Evolutionary conservation across 306 rosid genomes (phyloP), one percentile per base, ranked within the genome.

Genomic region (Acacia confusa): DNA sequence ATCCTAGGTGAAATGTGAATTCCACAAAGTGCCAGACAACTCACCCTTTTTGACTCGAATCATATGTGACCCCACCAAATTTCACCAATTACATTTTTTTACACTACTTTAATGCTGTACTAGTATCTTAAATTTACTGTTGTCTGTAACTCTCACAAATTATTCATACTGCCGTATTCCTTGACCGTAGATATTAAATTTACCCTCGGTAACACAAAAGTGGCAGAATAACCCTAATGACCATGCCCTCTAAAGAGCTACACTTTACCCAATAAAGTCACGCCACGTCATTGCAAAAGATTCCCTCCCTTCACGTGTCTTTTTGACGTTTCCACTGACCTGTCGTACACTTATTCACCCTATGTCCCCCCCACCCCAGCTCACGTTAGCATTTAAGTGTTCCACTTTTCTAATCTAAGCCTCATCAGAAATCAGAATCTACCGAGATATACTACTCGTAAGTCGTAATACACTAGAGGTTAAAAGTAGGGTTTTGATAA

Each of bases 221-320:
- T 19, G 19, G 10, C 27, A 20, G 66, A 71, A 72, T 16, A 9
- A 22, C 45, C 81, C 63, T 73, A 78, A 44, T 74, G 24, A 48
- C 5, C 60, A 58, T 34, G 55, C 75, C 25, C 9, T 17, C 53
- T 19, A 3, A 40, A 55, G 22, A 12, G 0, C 2, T 55, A 66
- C 86, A 75, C 80, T 36, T 24, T 16, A 48, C 61, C 84, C 83
- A 72, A 84, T 79, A 50, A 84, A 78, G 40, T 0, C 12, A 12
- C 8, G 85, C 82, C 84, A 83, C 82, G 84, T 78, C 38, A 7
- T 1, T 50, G 44, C 0, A n/a, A 30, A 80, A 80, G 86, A 84
- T 84, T 83, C 89, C 87, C 88, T 82, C 53, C 14, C 65, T 28
- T 76, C 88, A 84, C 88, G 86, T 87, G 91, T 48, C 84, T 45